phyloP scores from a whole-genome alignment of 225 moss, liverwort and hornwort species.

The Sphagnum contortum region DNA sequence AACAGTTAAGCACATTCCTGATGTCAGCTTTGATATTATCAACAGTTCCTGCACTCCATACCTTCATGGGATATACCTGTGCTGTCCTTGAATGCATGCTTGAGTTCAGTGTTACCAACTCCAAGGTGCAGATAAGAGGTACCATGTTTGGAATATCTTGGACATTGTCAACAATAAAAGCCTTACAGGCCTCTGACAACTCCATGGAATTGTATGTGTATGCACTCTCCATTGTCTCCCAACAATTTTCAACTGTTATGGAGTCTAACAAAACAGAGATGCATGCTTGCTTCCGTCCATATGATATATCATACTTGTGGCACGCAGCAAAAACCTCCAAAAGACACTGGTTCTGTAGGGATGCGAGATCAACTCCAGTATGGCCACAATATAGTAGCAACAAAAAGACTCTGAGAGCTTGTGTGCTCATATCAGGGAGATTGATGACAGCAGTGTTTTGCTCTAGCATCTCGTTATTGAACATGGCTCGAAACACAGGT shows the following conservation, averaged over 20 bases:
- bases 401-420: conserved; percentile 3
- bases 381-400: conserved; percentile 3
- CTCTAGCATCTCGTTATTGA: conserved; percentile 6
- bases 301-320: conserved; percentile 4
- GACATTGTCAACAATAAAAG: conserved; percentile 6
- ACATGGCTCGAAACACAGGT: conserved; percentile 8
- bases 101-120: conserved; percentile 6
- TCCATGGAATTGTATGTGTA: conserved; percentile 7
- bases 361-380: neutral
- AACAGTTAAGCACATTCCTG: conserved; percentile 7
- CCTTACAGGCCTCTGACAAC: conserved; percentile 8
- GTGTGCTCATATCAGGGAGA: conserved; percentile 3
- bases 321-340: conserved; percentile 5
- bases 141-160: conserved; percentile 8
- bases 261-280: conserved; percentile 3
- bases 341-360: conserved; percentile 1
- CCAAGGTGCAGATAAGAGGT: conserved; percentile 4
- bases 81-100: conserved; percentile 7
- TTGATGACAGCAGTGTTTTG: conserved; percentile 1
- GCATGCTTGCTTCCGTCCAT: conserved; percentile 3
- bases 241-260: neutral
- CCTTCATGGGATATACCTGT: conserved; percentile 8
- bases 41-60: conserved; percentile 10
- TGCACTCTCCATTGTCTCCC: conserved; percentile 5
- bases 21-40: conserved; percentile 10